Evolutionary conservation across 2,329 filamentous ascomycete genomes (phyloP), one percentile per base, ranked within the genome.

Genomic region (Colletotrichum sp.): DNA sequence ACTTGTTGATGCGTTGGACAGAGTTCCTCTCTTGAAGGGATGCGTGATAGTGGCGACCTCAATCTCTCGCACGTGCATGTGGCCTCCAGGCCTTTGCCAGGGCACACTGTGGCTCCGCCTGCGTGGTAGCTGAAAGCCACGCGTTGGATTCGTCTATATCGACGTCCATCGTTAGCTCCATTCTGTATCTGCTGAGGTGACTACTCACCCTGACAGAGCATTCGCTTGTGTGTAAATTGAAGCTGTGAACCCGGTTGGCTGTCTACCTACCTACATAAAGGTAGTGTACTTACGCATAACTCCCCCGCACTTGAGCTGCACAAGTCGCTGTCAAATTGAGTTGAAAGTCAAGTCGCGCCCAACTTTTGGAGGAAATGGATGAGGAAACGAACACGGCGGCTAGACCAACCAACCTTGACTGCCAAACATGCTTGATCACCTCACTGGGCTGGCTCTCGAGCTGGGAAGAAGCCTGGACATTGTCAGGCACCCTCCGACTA

Each of bases 381-480:
- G 36, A 44, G 62, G 49, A 72, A 75, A 67, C 72, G 49, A 66
- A 75, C 72, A 30, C 28, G 52, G 57, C 59, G 59, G 39, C 71
- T 64, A n/a, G 57, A 69, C 57, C 65, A 49, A 49, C 39, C 59
- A 63, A 32, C 65, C 30, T 70, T 64, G 18, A 15, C 44, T 32
- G 26, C 4, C 36, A 57, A 64, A 65, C 24, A 71, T 64, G 71
- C 39, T 39, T 71, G 59, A 59, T 59, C 32, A 65, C 44, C 67
- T 65, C 59, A 57, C 57, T 21, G 71, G 57, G 30, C 44, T 64
- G 66, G n/a, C 16, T 15, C 3, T 26, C 21, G 26, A 71, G 63
- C 72, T 62, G 63, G 72, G 72, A 65, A 68, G n/a, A 62, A 62
- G 62, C 72, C 69, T 72, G 72, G 21, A 59, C 16, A 49, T 24